A percentile compares a stretch with the other conserved stretches of the same genome.
These are phyloP conservation scores for Sporothrix euskadiensis DNA, from an alignment of 2,329 filamentous ascomycete species.

Conservation along the genomic window DNA sequence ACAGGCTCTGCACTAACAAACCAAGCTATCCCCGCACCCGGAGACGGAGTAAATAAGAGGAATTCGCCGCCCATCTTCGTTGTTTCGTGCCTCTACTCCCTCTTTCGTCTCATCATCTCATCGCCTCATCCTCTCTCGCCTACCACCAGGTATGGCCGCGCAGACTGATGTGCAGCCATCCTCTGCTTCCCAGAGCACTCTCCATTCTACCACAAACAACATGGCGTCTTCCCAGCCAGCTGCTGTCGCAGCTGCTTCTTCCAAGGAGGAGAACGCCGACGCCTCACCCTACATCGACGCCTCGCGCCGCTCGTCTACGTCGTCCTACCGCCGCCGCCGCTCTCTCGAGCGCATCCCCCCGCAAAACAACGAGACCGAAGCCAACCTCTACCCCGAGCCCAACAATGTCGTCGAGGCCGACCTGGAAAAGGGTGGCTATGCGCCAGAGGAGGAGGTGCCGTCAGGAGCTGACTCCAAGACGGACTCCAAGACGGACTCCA, in stretches of 20 bases:
- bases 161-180: not conserved
- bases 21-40: not conserved
- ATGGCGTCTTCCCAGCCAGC: not conserved
- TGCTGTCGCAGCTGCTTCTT: not conserved
- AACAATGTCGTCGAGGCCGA: conserved; percentile 38
- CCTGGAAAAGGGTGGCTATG: conserved; percentile 40
- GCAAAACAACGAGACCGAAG: conserved; percentile 40
- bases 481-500: too few relatives aligned
- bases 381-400: conserved; percentile 41
- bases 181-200: not conserved
- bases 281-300: conserved; percentile 19
- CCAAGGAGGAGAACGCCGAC: conserved; percentile 13
- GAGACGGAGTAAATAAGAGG: not conserved
- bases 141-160: not conserved
- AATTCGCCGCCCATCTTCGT: not conserved
- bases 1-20: conserved; percentile 1
- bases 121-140: not conserved
- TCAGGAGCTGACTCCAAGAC: too few relatives aligned
- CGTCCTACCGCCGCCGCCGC: conserved; percentile 43
- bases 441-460: conserved; percentile 4
- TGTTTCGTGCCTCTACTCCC: not conserved
- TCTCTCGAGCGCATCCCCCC: conserved; percentile 44
- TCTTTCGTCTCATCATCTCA: not conserved
- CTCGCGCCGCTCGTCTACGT: conserved; percentile 21
- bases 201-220: not conserved